A percentile compares a stretch with the other conserved stretches of the same genome.
Conservation (phyloP, 306 rosid genomes). For the Dryas alaskensis region DNA sequence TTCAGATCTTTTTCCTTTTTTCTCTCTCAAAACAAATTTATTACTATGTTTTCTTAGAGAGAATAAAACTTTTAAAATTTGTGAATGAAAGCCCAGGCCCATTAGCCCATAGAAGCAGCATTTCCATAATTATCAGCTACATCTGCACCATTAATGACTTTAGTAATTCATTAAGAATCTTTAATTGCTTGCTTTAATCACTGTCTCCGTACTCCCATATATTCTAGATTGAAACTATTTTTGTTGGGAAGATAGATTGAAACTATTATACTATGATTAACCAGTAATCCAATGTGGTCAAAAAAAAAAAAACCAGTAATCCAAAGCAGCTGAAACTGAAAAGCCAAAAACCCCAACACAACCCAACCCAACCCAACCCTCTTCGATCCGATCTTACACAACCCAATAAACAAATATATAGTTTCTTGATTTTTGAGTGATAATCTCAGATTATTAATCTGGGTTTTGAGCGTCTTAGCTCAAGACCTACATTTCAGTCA, state of each 20-base stretch:
- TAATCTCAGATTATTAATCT: background rate
- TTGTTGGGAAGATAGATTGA: too few relatives aligned
- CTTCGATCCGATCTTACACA: background rate
- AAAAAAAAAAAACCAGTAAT: background rate
- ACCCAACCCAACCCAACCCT: background rate
- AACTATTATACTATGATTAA: background rate
- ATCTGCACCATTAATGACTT: background rate
- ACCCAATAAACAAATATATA: background rate
- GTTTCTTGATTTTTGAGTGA: background rate
- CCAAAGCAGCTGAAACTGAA: background rate
- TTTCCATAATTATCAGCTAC: background rate
- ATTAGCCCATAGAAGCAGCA: too few relatives aligned
- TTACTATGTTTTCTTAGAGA: too few relatives aligned
- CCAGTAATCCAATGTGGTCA: background rate
- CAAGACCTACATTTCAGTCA: background rate
- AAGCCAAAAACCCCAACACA: background rate
- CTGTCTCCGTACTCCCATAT: background rate
- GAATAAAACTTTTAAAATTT: too few relatives aligned
- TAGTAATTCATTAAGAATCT: background rate
- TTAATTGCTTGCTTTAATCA: background rate
- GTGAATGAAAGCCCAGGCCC: too few relatives aligned
- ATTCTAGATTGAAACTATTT: background rate
- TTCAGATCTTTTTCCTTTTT: too few relatives aligned
- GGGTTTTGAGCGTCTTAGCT: background rate
- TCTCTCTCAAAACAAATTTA: too few relatives aligned